These are phyloP conservation scores for Hordeum pubiflorum DNA, from an alignment of 202 grass and related monocot genomes.

Conservation along the genomic window DNA sequence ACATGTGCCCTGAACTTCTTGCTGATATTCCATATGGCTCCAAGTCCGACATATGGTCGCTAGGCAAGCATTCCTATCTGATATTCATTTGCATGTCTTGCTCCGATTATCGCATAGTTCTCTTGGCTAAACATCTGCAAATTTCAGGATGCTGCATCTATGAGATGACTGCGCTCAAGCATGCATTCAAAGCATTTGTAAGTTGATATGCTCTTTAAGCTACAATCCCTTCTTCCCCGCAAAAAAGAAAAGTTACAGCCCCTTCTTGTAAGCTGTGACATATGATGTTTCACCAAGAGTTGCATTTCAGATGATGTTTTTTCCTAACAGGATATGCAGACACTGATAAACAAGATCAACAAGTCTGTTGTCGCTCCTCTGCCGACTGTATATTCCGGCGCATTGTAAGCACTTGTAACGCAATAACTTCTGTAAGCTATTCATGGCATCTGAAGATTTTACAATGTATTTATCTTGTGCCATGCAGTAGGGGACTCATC, in stretches of 20 bases:
- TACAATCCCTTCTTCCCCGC: not conserved
- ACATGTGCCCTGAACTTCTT: slow-evolving; percentile 16
- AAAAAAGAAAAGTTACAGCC: not conserved
- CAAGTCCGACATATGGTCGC: slow-evolving; percentile 7
- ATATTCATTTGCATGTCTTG: not conserved
- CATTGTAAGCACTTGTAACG: slow-evolving; percentile 53
- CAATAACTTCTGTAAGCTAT: not conserved
- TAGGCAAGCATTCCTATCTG: not conserved
- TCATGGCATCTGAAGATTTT: not conserved
- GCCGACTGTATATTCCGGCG: slow-evolving; percentile 69
- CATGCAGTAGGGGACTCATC: slow-evolving; percentile 72
- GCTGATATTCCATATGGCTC: slow-evolving; percentile 5
- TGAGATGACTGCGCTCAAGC: slow-evolving; percentile 93
- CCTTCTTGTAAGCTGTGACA: not conserved
- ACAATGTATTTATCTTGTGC: slow-evolving; percentile 2
- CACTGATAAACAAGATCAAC: slow-evolving; percentile 92
- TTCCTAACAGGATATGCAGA: slow-evolving; percentile 69
- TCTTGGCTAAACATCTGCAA: not conserved
- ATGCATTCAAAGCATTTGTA: slow-evolving; percentile 96
- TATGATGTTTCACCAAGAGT: not conserved
- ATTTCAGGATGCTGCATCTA: slow-evolving; percentile 77
- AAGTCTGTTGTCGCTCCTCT: slow-evolving; percentile 70
- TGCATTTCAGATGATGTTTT: not conserved
- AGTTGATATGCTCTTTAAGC: slow-evolving; percentile 28
- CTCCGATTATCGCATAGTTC: not conserved